Base-by-base conservation (phyloP, 108 stramenopile species). In the Discostella pseudostelligera region DNA sequence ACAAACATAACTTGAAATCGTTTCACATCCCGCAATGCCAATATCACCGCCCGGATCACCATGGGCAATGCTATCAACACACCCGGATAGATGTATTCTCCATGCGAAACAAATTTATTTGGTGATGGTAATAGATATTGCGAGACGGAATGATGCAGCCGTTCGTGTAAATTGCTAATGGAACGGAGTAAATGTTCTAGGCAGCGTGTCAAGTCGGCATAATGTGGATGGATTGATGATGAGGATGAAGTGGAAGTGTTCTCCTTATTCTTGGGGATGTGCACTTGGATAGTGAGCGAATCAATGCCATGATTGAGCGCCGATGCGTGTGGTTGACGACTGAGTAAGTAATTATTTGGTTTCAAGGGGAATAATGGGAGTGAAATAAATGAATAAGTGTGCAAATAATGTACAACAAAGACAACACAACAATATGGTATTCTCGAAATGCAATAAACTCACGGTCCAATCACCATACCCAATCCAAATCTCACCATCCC, bases 91-190 rank as follows among this genome's bases (percentile, higher is more conserved):
- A 91, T 70, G 54, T 91, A 94, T 69, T 94, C 93, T 12, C 83
- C 83, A 55, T 94, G 89, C 42, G 87, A 88, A 20, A 94, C 93
- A 76, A 89, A 94, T 39, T 67, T 84, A 29, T 60, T 64, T 4
- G 80, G 78, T 0, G 84, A 76, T 21, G 93, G 87, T 44, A 94
- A 68, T 25, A 86, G 59, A 65, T 94, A 94, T 53, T 88, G 83
- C 8, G 83, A 74, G 24, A 84, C 67, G 29, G 84, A 84, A 74
- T 94, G 93, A 74, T 94, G 93, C 14, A 94, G 75, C n/a, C 90
- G 83, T 64, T 94, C 93, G 74, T 89, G 87, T 19, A 91, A 70
- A 71, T 91, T 94, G 69, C 85, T 81, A 13, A 94, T 68, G 1
- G 85, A 74, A 1, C 88, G 88, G 3, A 94, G 12, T 5, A 85